These are phyloP conservation scores for Cicer bijugum DNA, from an alignment of 306 rosid species.

Conservation along the genomic window DNA sequence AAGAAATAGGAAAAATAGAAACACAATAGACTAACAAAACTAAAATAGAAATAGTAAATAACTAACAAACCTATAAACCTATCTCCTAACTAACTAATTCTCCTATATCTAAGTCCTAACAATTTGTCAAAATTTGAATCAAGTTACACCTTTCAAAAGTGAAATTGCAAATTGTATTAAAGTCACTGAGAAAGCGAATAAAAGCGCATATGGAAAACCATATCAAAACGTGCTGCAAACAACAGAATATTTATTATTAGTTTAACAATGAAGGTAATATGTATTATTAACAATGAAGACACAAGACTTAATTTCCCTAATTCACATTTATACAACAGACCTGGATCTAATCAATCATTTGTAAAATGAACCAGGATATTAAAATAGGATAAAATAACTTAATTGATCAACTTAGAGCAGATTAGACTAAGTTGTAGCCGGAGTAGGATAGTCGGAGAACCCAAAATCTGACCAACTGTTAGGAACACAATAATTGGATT, in stretches of 20 bases:
- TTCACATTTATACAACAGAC: neutral
- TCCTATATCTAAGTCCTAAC: no score
- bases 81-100: no score
- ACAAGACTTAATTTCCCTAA: neutral
- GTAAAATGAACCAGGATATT: neutral
- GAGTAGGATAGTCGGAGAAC: neutral
- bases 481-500: no score
- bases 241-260: neutral
- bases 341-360: neutral
- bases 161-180: neutral
- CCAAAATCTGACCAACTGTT: neutral
- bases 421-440: neutral
- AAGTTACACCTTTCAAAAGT: neutral
- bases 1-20: no score
- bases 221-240: neutral
- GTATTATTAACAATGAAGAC: neutral
- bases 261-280: no score
- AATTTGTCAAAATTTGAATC: conserved; percentile 5
- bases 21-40: no score
- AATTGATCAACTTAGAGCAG: neutral
- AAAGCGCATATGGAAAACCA: neutral
- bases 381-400: neutral
- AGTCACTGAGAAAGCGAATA: neutral
- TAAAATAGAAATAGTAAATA: no score
- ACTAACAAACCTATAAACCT: no score